Evolutionary conservation across 2,329 filamentous ascomycete genomes (phyloP).

Genomic region (Neofusicoccum sp.): DNA sequence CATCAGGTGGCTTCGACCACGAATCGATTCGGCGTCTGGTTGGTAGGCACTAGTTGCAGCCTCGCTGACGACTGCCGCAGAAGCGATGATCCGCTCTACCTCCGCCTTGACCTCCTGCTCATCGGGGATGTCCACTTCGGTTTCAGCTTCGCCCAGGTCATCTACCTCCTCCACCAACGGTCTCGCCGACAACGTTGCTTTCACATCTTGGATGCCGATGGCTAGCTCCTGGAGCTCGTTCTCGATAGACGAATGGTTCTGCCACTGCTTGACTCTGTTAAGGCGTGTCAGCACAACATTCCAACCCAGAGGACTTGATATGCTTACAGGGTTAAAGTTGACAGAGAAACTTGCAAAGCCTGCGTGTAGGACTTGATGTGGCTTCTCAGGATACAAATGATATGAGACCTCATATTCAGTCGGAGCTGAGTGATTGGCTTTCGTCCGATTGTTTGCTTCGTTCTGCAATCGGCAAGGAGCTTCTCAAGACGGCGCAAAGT

Average conservation of each 20-base stretch:
- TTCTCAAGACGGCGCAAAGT: neutral
- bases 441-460: neutral
- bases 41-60: constrained; percentile 5
- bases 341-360: constrained; percentile 12
- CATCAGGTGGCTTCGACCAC: neutral
- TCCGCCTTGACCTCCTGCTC: neutral
- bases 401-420: constrained; percentile 15
- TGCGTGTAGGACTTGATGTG: constrained; percentile 16
- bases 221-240: neutral
- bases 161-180: neutral
- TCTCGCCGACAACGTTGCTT: neutral
- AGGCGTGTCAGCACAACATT: neutral
- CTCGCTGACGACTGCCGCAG: constrained; percentile 1
- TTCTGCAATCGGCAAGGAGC: neutral
- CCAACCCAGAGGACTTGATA: neutral
- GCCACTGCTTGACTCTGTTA: neutral
- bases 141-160: neutral
- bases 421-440: constrained; percentile 4
- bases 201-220: constrained; percentile 5
- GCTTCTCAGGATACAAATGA: constrained; percentile 8
- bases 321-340: constrained; percentile 7
- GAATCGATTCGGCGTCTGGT: constrained; percentile 10
- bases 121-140: neutral
- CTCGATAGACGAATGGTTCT: constrained; percentile 6
- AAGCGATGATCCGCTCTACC: constrained; percentile 5